Base-by-base conservation (phyloP, 148 eudicot species). In the Camellia japonica region DNA sequence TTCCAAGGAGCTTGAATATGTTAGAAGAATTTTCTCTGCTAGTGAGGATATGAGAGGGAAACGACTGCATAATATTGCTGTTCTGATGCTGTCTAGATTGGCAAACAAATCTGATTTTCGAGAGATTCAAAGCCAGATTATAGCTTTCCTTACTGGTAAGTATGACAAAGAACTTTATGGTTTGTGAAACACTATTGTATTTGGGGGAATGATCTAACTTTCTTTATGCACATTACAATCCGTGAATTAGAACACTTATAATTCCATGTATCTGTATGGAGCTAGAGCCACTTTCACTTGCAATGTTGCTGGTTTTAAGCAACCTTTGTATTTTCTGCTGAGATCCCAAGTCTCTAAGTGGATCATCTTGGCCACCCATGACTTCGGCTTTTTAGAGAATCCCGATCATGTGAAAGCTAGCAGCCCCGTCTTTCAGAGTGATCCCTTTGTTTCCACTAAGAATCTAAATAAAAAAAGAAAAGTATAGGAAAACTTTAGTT, bases 21-120 rank as follows among this genome's bases (percentile, higher is more conserved):
- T 93, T 49, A 88, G 88, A 78, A 92, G 88, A 84, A 90, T 96
- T 71, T 96, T 96, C 77, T 82, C 82, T 81, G 88, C 86, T 54
- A 96, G 98, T 83, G 88, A 87, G 75, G 99, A 96, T 83, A 67
- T 75, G 30, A 88, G 95, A 85, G 99, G 99, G 73, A 91, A 88
- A 82, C 80, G 81, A 49, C 87, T 96, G 83, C 93, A 93, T 80
- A 90, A 89, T 51, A 71, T 83, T 83, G 90, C 95, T 38, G 85
- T 84, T 79, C 84, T 87, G 86, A 83, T 96, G 90, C 81, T 89
- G 82, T 78, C 84, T 58, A 90, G 87, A 83, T 84, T 93, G 86
- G 86, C 87, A 82, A 83, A 84, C 75, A 93, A 90, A 61, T 82
- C 84, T 74, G 90, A 85, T 79, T 84, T 89, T 79, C 84, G 68